A percentile compares a stretch with the other conserved stretches of the same genome.
Conservation (phyloP, 2,329 filamentous ascomycete genomes). For the Claviceps sp. region DNA sequence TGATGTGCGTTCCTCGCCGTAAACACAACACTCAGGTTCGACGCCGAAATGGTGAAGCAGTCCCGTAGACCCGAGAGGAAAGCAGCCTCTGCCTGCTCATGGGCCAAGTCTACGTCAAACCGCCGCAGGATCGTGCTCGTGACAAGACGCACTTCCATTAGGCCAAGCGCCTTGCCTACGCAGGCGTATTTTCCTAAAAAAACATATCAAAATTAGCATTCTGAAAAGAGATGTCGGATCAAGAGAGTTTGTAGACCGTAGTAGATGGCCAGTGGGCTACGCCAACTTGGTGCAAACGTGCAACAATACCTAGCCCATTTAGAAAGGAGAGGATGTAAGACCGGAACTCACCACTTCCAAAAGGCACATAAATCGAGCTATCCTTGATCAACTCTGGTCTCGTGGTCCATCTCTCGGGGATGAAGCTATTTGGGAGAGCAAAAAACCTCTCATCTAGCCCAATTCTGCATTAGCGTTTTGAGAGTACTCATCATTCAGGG, state of each 20-base stretch:
- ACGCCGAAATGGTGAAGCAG: not conserved
- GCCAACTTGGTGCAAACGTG: too few species aligned
- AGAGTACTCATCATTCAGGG: not conserved
- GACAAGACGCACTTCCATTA: conserved; percentile 17
- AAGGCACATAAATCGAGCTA: conserved; percentile 14
- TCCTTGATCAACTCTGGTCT: conserved; percentile 15
- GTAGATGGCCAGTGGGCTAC: too few species aligned
- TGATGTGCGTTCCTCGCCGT: not conserved
- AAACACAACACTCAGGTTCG: not conserved
- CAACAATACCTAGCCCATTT: not conserved
- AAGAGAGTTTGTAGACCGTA: too few species aligned
- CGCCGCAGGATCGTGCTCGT: not conserved
- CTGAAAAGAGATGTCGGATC: too few species aligned
- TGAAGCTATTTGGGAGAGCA: conserved; percentile 13
- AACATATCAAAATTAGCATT: not conserved
- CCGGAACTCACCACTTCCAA: conserved; percentile 12
- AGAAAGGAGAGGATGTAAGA: not conserved
- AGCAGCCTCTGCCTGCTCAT: not conserved
- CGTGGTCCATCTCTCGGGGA: conserved; percentile 22
- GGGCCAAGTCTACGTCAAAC: not conserved
- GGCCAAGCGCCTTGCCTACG: conserved; percentile 22
- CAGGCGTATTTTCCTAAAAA: conserved; percentile 19
- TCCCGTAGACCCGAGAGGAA: not conserved
- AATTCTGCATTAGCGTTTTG: not conserved
- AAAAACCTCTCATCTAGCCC: conserved; percentile 10